These are phyloP conservation scores for Astrothelium macrocarpum DNA, from an alignment of 495 filamentous ascomycete species.

Conservation along the genomic window DNA sequence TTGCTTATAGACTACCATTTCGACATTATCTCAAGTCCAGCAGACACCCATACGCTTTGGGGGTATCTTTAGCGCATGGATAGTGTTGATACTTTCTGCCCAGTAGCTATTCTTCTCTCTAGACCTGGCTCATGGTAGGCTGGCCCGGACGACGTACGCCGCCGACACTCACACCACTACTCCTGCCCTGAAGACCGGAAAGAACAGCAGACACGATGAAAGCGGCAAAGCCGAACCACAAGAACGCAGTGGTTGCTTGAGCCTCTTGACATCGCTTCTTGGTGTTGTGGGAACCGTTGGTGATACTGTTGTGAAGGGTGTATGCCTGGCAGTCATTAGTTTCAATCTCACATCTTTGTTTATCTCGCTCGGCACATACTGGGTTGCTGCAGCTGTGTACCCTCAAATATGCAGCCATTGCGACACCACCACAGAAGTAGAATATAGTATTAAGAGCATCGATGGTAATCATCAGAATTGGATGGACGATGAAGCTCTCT, in stretches of 20 bases:
- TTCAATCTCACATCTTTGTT: slow-evolving; percentile 6
- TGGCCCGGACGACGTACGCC: slow-evolving; percentile 35
- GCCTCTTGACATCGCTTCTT: slow-evolving; percentile 57
- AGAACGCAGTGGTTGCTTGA: slow-evolving; percentile 58
- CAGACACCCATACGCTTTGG: neutral
- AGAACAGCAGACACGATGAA: slow-evolving; percentile 47
- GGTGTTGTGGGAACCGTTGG: slow-evolving; percentile 45
- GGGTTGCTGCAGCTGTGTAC: slow-evolving; percentile 53
- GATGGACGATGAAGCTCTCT: slow-evolving; percentile 40
- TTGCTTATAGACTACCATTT: neutral
- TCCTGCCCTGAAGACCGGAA: slow-evolving; percentile 36
- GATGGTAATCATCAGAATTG: slow-evolving; percentile 45
- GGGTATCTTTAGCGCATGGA: neutral
- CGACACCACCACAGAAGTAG: slow-evolving; percentile 55
- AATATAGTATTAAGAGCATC: slow-evolving; percentile 55
- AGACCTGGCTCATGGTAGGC: slow-evolving; percentile 57
- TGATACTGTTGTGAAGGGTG: slow-evolving; percentile 46
- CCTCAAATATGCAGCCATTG: slow-evolving; percentile 50
- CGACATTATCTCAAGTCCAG: neutral
- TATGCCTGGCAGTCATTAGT: slow-evolving; percentile 40
- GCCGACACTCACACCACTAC: slow-evolving; percentile 35
- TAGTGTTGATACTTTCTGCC: neutral
- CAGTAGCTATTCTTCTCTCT: slow-evolving; percentile 23
- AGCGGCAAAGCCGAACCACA: slow-evolving; percentile 60
- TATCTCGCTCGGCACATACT: slow-evolving; percentile 36